Evolutionary conservation across 2,329 filamentous ascomycete genomes (phyloP), one percentile per base, ranked within the genome.

Genomic region (Fusarium gaditjirri): DNA sequence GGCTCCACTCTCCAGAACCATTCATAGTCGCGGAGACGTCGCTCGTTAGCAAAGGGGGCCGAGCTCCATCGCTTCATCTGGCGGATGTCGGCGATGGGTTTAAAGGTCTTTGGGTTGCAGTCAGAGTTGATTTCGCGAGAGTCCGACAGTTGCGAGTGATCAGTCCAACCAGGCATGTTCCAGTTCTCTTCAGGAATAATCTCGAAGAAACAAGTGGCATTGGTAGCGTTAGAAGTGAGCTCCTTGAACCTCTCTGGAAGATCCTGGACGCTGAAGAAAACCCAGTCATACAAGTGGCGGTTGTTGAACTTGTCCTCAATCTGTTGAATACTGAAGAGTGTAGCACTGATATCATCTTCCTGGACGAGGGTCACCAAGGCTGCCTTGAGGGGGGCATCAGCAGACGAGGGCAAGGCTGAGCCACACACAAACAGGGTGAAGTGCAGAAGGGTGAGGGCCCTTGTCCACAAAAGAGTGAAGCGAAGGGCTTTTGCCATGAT

Each of bases 261-360:
- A 8, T 91, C 90, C 57, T 91, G 88, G 76, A 94, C 90, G 81
- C 95, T 96, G 86, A 96, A 94, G 83, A 97, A 95, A 44, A 93
- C 91, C 92, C 94, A 97, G 47, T 94, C 92, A 78, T 97, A 97
- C 76, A 92, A 92, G 84, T 94, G 92, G 72, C 93, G 94, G 78
- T 85, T 83, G 78, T 97, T 97, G 91, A 93, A 97, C 3, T 76
- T 76, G 8, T 78, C 72, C 62, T 83, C 81, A 6, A 83, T 70
- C 77, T 97, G 92, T 35, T 82, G 82, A 85, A 97, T 79, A 23
- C 80, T 80, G 27, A 73, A 78, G 46, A 82, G 71, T 31, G 81
- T 70, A 38, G 73, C 74, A 17, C 74, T 57, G 27, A 81, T 73
- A 50, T 82, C 81, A 33, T 74, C 35, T 49, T 82, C 79, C 47